Conservation (phyloP, 768 basidiomycete genomes). For the Stropharia rugosoannulata region DNA sequence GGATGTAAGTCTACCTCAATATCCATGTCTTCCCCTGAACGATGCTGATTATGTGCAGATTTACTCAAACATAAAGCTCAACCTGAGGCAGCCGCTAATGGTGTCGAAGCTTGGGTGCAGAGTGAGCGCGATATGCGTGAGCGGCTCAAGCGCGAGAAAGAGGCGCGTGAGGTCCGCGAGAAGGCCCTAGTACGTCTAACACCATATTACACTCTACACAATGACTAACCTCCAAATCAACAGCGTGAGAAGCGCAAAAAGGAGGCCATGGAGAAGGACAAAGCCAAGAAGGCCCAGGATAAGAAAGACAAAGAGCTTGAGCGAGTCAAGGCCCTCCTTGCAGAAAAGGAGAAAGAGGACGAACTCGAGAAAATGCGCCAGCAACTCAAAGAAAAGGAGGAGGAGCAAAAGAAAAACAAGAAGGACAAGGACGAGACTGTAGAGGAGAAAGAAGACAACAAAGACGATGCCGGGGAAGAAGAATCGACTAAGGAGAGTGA, state of each 20-base stretch:
- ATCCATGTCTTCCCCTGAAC: background rate
- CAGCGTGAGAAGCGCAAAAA: slow-evolving; percentile 51
- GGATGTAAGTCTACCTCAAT: slow-evolving; percentile 64
- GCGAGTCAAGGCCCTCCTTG: slow-evolving; percentile 48
- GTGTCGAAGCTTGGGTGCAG: slow-evolving; percentile 69
- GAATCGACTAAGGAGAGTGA: slow-evolving; percentile 24
- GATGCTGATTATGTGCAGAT: slow-evolving; percentile 39
- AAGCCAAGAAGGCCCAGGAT: slow-evolving; percentile 61
- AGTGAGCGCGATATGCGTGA: slow-evolving; percentile 75
- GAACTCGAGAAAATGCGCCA: slow-evolving; percentile 40
- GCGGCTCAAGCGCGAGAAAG: slow-evolving; percentile 71
- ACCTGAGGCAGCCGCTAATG: slow-evolving; percentile 72
- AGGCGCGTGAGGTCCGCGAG: slow-evolving; percentile 66
- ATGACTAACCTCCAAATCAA: background rate
- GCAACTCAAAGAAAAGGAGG: slow-evolving; percentile 44
- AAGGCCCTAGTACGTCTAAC: slow-evolving; percentile 55
- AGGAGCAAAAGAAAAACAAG: slow-evolving; percentile 30
- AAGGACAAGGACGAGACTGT: slow-evolving; percentile 30
- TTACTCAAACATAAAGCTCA: slow-evolving; percentile 82
- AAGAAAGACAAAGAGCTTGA: slow-evolving; percentile 62
- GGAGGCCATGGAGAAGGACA: slow-evolving; percentile 56
- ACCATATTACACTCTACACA: background rate
- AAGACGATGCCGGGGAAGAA: slow-evolving; percentile 21
- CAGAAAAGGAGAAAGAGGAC: slow-evolving; percentile 53
- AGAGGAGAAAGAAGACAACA: slow-evolving; percentile 28